Evolutionary conservation across 805 yeast genomes (phyloP).

Genomic region (Hyphopichia homilentoma): DNA sequence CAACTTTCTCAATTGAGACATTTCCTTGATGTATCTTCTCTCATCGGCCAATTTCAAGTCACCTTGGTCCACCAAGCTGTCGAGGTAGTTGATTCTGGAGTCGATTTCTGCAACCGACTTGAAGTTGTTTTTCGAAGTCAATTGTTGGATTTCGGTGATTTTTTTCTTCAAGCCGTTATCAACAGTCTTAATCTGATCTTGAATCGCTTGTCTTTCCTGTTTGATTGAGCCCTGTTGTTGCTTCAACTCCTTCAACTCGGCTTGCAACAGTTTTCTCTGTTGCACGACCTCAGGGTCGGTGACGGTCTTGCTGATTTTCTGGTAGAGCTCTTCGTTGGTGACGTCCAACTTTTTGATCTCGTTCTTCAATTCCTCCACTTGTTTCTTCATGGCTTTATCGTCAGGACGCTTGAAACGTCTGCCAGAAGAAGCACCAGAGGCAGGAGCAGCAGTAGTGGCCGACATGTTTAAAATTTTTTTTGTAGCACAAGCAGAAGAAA

Average conservation of each 20-base stretch:
- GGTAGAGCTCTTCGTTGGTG: constrained; percentile 47
- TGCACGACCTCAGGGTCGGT: constrained; percentile 28
- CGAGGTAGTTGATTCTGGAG: constrained; percentile 59
- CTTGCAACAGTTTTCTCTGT: constrained; percentile 31
- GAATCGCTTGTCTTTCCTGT: constrained; percentile 46
- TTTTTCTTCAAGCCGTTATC: constrained; percentile 74
- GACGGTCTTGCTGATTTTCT: constrained; percentile 46
- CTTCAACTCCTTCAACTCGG: constrained; percentile 38
- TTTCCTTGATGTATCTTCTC: constrained; percentile 79
- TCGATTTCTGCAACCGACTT: constrained; percentile 68
- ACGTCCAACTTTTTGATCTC: constrained; percentile 63
- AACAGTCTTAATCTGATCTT: constrained; percentile 66
- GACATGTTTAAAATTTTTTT: constrained; percentile 6
- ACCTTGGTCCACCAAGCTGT: constrained; percentile 74
- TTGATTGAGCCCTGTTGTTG: constrained; percentile 47
- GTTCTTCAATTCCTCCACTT: constrained; percentile 50
- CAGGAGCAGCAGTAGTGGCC: constrained; percentile 9
- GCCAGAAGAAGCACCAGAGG: constrained; percentile 14
- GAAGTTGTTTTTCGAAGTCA: constrained; percentile 67
- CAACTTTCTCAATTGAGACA: constrained; percentile 75
- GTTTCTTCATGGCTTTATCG: constrained; percentile 56
- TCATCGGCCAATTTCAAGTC: constrained; percentile 85
- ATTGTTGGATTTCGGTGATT: constrained; percentile 67
- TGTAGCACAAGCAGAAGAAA: not conserved
- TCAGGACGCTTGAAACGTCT: constrained; percentile 73